Conservation (phyloP, 2,329 filamentous ascomycete genomes). For the Davidsoniella eucalypti region DNA sequence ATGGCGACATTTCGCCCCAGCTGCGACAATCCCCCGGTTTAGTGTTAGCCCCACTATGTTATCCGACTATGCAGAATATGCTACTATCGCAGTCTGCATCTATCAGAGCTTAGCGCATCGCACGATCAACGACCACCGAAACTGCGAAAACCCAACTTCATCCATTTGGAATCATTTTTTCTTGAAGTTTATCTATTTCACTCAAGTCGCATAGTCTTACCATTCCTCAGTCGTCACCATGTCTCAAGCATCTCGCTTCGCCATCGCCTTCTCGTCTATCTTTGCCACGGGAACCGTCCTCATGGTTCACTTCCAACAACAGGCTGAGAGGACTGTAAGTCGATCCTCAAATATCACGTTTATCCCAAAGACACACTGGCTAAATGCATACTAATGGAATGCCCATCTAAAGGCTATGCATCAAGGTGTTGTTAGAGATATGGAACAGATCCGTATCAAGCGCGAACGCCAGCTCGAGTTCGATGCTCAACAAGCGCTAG, state of each 20-base stretch:
- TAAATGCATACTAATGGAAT: background rate
- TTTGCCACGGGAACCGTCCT: conserved; percentile 61
- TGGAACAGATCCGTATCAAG: conserved; percentile 85
- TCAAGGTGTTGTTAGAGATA: conserved; percentile 78
- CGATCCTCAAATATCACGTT: background rate
- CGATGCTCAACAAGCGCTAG: conserved; percentile 71
- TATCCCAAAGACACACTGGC: background rate
- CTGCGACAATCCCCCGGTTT: background rate
- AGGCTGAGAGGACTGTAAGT: conserved; percentile 63
- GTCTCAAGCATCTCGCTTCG: conserved; percentile 82
- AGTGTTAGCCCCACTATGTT: background rate
- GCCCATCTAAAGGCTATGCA: conserved; percentile 63
- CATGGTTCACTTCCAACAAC: conserved; percentile 82
- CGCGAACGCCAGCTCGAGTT: conserved; percentile 86
- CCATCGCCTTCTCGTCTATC: conserved; percentile 59
- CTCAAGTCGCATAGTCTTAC: no score
- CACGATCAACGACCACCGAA: background rate
- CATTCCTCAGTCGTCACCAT: conserved; percentile 30
- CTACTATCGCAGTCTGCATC: background rate
- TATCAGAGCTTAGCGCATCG: background rate
- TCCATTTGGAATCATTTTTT: background rate
- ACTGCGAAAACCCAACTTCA: background rate
- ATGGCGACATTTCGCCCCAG: background rate
- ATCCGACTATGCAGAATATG: background rate
- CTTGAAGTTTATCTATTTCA: background rate